These are phyloP conservation scores for Pseudozyma hubeiensis DNA, from an alignment of 1,284 basidiomycete genomes.

Conservation along the genomic window DNA sequence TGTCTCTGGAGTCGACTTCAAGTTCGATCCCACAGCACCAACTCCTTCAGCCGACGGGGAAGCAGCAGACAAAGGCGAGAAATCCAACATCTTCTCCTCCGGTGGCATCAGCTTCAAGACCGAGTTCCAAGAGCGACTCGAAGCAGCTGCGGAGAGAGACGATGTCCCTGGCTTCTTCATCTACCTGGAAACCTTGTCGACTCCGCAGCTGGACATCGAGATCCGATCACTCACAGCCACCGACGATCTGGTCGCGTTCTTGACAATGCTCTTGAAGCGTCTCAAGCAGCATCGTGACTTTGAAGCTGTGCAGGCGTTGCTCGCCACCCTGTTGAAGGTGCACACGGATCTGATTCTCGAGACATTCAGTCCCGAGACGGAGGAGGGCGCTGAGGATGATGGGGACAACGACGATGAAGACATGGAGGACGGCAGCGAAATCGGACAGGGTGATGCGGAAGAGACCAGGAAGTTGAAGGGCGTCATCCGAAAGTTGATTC, in stretches of 20 bases:
- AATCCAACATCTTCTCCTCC: conserved; percentile 40
- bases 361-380: conserved; percentile 72
- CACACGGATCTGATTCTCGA: conserved; percentile 76
- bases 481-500: conserved; percentile 49
- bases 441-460: conserved; percentile 18
- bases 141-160: conserved; percentile 33
- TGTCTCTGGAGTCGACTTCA: conserved; percentile 42
- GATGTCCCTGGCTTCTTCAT: conserved; percentile 76
- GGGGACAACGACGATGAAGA: conserved; percentile 23
- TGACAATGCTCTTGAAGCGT: conserved; percentile 80
- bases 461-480: conserved; percentile 38
- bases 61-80: conserved; percentile 3
- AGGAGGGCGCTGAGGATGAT: conserved; percentile 76
- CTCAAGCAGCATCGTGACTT: conserved; percentile 86
- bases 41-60: neutral
- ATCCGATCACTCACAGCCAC: conserved; percentile 80
- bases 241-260: conserved; percentile 77
- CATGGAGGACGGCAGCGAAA: conserved; percentile 17
- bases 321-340: conserved; percentile 83
- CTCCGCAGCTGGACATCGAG: conserved; percentile 90
- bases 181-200: conserved; percentile 86
- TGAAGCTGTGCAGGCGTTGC: conserved; percentile 91
- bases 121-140: conserved; percentile 53
- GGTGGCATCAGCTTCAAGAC: conserved; percentile 52
- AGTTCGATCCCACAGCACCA: conserved; percentile 34